Evolutionary conservation across 208 protist species (phyloP), one percentile per base, ranked within the genome.

Genomic region (Crithidia brevicula): DNA sequence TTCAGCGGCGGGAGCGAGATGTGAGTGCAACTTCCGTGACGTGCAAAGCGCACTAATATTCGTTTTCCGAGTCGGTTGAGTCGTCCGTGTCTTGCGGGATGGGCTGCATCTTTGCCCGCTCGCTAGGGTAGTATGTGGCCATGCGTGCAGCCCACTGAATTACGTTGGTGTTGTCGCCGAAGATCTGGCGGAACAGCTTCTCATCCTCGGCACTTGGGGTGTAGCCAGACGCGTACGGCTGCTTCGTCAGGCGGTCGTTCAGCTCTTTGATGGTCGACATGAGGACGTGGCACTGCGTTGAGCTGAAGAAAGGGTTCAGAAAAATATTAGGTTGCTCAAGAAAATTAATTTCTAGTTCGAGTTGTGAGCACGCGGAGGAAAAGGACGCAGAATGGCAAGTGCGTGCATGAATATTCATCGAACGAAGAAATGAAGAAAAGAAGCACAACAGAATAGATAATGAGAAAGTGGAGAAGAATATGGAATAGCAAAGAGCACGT

Each of bases 141-240:
- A 92, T 92, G 51, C 81, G 86, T 1, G 83, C 73, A 2, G 72
- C 82, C 83, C 86, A 92, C 76, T 89, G 83, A 9, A 82, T 46
- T 3, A 82, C 76, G 33, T 83, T 79, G 38, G 47, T 25, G 71
- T 89, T 88, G 46, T 82, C 66, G 25, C 83, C 86, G 60, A 89
- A 88, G 15, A 88, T 52, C 46, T 81, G 67, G 16, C 58, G 61
- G 30, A 89, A 85, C n/a, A 70, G 66, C 42, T 67, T 82, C 34
- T 77, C 74, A 27, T 92, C 86, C n/a, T 75, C 83, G n/a, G 18
- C 25, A 31, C 66, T 87, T 6, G 83, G 79, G 1, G 71, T 81
- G 81, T 92, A 88, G 58, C 83, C 82, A 1, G 64, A 74, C 11
- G 88, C 60, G 79, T 88, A 92, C 31, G 86, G 67, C 61, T 85